These are phyloP conservation scores for Jatropha podagrica DNA, from an alignment of 441 rosid genomes.

Conservation along the genomic window DNA sequence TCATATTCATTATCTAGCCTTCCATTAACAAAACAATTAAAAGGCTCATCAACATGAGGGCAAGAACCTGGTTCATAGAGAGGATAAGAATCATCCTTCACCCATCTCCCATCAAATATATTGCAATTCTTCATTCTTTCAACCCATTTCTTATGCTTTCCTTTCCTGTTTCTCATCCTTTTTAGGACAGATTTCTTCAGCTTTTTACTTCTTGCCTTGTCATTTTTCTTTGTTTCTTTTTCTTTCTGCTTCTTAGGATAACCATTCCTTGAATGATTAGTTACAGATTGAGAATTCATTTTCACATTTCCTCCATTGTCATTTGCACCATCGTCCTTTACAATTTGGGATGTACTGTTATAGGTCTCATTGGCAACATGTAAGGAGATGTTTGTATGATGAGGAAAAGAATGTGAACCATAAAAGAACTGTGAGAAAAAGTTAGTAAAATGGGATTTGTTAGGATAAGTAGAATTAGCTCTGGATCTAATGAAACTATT, in stretches of 20 bases:
- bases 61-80: conserved; percentile 61
- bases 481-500: conserved; percentile 2
- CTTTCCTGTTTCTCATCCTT: neutral
- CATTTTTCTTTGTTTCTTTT: conserved; percentile 2
- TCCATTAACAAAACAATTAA: conserved; percentile 58
- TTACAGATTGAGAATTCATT: neutral
- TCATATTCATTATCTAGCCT: conserved; percentile 54
- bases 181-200: neutral
- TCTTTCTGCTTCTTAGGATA: neutral
- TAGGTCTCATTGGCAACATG: neutral
- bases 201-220: neutral
- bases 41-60: conserved; percentile 54
- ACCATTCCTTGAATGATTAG: neutral
- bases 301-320: neutral
- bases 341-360: neutral
- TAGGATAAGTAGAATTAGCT: neutral
- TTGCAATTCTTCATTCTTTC: conserved; percentile 41
- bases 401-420: conserved; percentile 14
- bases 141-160: conserved; percentile 27
- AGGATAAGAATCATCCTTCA: conserved; percentile 54
- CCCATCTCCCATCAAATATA: conserved; percentile 63
- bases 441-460: conserved; percentile 16
- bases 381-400: neutral
- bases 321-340: neutral
- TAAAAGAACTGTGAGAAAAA: conserved; percentile 5